Conservation (phyloP, 208 protist genomes). For the Crithidia thermophila region DNA sequence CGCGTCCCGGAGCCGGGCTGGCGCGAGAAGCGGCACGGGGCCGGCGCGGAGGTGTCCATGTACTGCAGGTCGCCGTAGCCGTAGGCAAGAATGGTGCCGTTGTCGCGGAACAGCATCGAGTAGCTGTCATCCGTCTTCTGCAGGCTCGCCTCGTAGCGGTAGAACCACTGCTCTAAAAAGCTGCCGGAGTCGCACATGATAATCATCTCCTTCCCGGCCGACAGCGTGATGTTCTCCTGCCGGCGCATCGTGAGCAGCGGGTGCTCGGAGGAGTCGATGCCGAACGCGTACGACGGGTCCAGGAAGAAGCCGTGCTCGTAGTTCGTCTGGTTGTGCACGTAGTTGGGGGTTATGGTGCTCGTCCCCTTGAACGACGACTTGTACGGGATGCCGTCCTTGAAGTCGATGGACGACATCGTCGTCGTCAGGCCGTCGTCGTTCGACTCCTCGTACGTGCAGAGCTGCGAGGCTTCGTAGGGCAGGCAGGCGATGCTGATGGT, state of each 20-base stretch:
- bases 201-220: neutral
- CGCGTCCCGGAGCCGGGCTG: fast-evolving
- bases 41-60: neutral
- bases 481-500: slow-evolving; percentile 29
- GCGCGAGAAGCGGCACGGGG: slow-evolving; percentile 3
- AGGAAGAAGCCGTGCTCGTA: slow-evolving; percentile 25
- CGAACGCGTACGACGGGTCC: slow-evolving; percentile 1
- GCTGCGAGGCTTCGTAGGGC: neutral
- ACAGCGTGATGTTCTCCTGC: slow-evolving; percentile 15
- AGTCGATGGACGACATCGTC: slow-evolving; percentile 8
- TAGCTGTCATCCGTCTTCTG: slow-evolving; percentile 47
- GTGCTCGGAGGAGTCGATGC: neutral
- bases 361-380: neutral
- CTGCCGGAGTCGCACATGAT: slow-evolving; percentile 37
- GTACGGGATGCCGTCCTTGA: neutral
- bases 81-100: slow-evolving; percentile 40
- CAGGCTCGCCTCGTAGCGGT: slow-evolving; percentile 33
- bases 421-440: slow-evolving; percentile 17
- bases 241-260: slow-evolving; percentile 23
- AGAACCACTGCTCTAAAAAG: slow-evolving; percentile 46
- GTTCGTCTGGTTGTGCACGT: slow-evolving; percentile 3
- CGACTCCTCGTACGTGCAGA: slow-evolving; percentile 32
- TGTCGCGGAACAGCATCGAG: slow-evolving; percentile 41
- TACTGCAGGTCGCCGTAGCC: slow-evolving; percentile 4
- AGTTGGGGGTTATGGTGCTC: slow-evolving; percentile 2